Percentiles rank a stretch among this genome's conserved stretches.
Evolutionary conservation across 1,139 yeast species (phyloP).

Genomic region (Fermentozyma sake): DNA sequence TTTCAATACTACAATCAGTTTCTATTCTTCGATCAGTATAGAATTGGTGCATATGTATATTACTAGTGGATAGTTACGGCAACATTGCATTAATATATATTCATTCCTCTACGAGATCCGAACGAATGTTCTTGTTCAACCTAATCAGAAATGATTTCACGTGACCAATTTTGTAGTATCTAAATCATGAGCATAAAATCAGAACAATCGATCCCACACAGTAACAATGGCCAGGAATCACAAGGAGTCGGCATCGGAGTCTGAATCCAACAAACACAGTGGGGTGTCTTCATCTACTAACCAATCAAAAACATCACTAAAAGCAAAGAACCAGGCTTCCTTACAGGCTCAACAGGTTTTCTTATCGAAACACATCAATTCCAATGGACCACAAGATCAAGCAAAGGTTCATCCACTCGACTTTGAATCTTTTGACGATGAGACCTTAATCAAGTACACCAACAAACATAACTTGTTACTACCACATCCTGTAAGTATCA

Average conservation of each 20-base stretch:
- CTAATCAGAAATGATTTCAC: too few species aligned
- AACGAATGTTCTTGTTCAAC: too few species aligned
- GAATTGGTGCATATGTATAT: too few species aligned
- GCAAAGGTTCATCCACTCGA: conserved; percentile 52
- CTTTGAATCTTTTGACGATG: conserved; percentile 52
- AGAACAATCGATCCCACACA: too few species aligned
- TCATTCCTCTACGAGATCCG: too few species aligned
- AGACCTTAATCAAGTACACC: conserved; percentile 55
- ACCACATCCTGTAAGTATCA: conserved; percentile 51
- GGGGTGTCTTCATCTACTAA: conserved; percentile 8
- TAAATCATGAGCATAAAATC: too few species aligned
- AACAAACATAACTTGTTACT: conserved; percentile 44
- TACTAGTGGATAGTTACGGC: too few species aligned
- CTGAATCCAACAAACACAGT: conserved; percentile 28
- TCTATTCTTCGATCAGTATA: too few species aligned
- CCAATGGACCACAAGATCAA: conserved; percentile 59
- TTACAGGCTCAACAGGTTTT: conserved; percentile 60
- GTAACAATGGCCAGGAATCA: conserved; percentile 13
- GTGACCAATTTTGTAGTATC: too few species aligned
- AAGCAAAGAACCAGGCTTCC: conserved; percentile 51
- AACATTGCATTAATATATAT: too few species aligned
- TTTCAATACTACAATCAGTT: too few species aligned
- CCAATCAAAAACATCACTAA: conserved; percentile 40
- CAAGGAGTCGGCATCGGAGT: conserved; percentile 42
- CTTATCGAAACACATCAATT: conserved; percentile 54